Percentiles rank a stretch among this genome's conserved stretches.
These are phyloP conservation scores for Perkinsus marinus DNA, from an alignment of 169 alveolate genomes.

Conservation along the genomic window DNA sequence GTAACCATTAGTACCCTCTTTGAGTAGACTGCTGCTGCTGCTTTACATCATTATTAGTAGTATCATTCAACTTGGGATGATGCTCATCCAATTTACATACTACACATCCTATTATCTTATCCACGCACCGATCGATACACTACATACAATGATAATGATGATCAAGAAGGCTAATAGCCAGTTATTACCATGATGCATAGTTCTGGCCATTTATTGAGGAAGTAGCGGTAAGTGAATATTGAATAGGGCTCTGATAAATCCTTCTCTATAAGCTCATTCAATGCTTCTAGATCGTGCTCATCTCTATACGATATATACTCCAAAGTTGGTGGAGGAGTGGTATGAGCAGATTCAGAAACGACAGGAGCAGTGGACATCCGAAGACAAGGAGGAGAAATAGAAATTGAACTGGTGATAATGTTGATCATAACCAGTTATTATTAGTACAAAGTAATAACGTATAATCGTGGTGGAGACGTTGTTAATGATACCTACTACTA, in stretches of 20 bases:
- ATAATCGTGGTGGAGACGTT: too few species aligned
- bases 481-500: too few species aligned
- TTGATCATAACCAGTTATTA: too few species aligned
- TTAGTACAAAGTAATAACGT: too few species aligned
- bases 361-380: too few species aligned
- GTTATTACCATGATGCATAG: slow-evolving; percentile 28
- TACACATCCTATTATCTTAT: slow-evolving; percentile 12
- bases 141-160: neutral
- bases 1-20: neutral
- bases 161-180: neutral
- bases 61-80: too few species aligned
- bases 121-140: neutral
- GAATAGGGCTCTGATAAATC: slow-evolving; percentile 71
- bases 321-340: neutral
- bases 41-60: too few species aligned
- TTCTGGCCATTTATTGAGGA: slow-evolving; percentile 59
- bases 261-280: slow-evolving; percentile 47
- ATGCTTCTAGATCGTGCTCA: slow-evolving; percentile 34
- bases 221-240: slow-evolving; percentile 61
- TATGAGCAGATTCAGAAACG: neutral
- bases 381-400: too few species aligned
- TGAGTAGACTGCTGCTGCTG: neutral
- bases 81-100: slow-evolving; percentile 43
- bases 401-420: too few species aligned
- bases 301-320: slow-evolving; percentile 33